phyloP scores from a whole-genome alignment of 306 rosid species.

The Neltuma alba region DNA sequence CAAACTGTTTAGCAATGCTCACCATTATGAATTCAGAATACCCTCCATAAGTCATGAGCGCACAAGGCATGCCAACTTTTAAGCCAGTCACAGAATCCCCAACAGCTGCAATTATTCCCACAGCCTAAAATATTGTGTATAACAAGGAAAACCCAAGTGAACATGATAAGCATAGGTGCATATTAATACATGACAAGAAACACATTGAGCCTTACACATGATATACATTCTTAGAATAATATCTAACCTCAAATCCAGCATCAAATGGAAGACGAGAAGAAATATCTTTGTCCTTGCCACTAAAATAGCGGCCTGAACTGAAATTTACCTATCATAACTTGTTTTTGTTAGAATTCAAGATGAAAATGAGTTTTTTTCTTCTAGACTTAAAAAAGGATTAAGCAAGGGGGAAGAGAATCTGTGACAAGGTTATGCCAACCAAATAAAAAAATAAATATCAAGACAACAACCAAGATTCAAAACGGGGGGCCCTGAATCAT shows the following conservation, averaged over 20 bases:
- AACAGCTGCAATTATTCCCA: slow-evolving; percentile 87
- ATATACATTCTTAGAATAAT: slow-evolving; percentile 10
- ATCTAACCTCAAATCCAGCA: slow-evolving; percentile 94
- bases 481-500: slow-evolving; percentile 14
- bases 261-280: slow-evolving; percentile 82
- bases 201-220: slow-evolving; percentile 26
- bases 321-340: slow-evolving; percentile 76
- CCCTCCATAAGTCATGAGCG: slow-evolving; percentile 89
- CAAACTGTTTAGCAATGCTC: slow-evolving; percentile 16
- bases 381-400: slow-evolving; percentile 20
- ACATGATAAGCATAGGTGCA: slow-evolving; percentile 22
- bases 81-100: slow-evolving; percentile 78
- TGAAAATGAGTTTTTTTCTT: slow-evolving; percentile 14
- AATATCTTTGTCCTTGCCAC: slow-evolving; percentile 53
- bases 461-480: slow-evolving; percentile 3
- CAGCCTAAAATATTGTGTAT: slow-evolving; percentile 60
- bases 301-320: slow-evolving; percentile 93
- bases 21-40: slow-evolving; percentile 84
- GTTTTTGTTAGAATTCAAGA: slow-evolving; percentile 37
- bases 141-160: slow-evolving; percentile 24
- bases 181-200: neutral
- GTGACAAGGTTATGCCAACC: slow-evolving; percentile 7
- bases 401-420: neutral
- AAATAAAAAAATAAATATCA: slow-evolving; percentile 2
- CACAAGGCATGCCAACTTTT: slow-evolving; percentile 87